Percentiles rank a stretch among this genome's conserved stretches.
phyloP scores from a whole-genome alignment of 2,329 filamentous ascomycete species.

The Epichloe gansuensis region DNA sequence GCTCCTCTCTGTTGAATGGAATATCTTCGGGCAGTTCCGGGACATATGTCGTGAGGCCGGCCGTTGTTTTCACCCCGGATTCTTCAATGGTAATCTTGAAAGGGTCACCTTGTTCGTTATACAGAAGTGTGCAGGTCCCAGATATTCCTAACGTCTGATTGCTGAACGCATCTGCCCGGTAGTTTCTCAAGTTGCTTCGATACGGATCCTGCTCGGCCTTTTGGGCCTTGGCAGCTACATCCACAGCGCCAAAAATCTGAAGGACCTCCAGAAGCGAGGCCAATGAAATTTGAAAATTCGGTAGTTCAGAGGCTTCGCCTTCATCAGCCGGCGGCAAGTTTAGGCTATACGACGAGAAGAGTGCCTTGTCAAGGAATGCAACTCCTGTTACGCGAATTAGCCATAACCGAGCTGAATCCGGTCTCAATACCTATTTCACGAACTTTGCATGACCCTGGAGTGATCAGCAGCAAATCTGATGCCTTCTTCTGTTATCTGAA shows the following conservation, averaged over 20 bases:
- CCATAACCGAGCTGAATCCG: neutral
- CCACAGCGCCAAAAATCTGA: slow-evolving; percentile 86
- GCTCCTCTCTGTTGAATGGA: slow-evolving; percentile 67
- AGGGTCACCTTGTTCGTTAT: slow-evolving; percentile 59
- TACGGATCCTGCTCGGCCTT: slow-evolving; percentile 48
- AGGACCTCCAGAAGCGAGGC: slow-evolving; percentile 81
- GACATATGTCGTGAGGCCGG: slow-evolving; percentile 79
- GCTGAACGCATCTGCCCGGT: slow-evolving; percentile 63
- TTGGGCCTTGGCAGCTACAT: slow-evolving; percentile 44
- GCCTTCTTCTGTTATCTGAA: slow-evolving; percentile 72
- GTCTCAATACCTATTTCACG: slow-evolving; percentile 1
- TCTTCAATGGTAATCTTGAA: slow-evolving; percentile 81
- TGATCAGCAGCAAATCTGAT: slow-evolving; percentile 83
- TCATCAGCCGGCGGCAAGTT: slow-evolving; percentile 32
- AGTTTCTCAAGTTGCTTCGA: slow-evolving; percentile 47
- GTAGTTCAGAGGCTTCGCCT: slow-evolving; percentile 32
- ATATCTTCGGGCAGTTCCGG: slow-evolving; percentile 66
- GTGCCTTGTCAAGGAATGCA: slow-evolving; percentile 73
- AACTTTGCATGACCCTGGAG: slow-evolving; percentile 82
- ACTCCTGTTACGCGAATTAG: slow-evolving; percentile 17
- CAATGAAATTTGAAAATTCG: slow-evolving; percentile 78
- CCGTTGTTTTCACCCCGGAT: slow-evolving; percentile 74
- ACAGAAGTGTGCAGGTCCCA: slow-evolving; percentile 75
- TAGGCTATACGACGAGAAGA: slow-evolving; percentile 78
- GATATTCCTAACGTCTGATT: slow-evolving; percentile 71